A percentile compares a stretch with the other conserved stretches of the same genome.
Conservation (phyloP, 208 protist species). For the Trypanosoma cruzi region DNA sequence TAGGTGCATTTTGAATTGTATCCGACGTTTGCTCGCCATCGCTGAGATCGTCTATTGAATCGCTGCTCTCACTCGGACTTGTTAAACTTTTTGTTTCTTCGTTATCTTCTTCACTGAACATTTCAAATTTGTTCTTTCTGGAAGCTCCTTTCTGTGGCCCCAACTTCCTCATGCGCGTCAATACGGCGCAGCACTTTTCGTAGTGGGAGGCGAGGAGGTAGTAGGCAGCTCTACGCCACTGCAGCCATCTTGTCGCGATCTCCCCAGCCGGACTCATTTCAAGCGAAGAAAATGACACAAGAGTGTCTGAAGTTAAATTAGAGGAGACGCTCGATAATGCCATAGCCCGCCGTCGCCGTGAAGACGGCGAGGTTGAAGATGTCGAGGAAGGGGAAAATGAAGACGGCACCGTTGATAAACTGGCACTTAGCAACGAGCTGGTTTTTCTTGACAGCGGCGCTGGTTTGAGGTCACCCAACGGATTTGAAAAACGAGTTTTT, state of each 20-base stretch:
- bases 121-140: background rate
- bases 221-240: constrained; percentile 23
- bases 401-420: constrained; percentile 10
- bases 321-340: constrained; percentile 8
- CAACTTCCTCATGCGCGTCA: background rate
- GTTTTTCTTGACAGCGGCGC: background rate
- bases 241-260: constrained; percentile 21
- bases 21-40: background rate
- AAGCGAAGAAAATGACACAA: constrained; percentile 23
- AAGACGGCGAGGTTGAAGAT: background rate
- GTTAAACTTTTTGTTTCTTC: background rate
- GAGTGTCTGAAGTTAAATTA: constrained; percentile 4
- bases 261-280: constrained; percentile 17
- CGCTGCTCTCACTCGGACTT: constrained; percentile 10
- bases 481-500: background rate
- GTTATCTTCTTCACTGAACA: no score
- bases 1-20: background rate
- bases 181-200: constrained; percentile 12
- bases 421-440: constrained; percentile 8
- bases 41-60: background rate
- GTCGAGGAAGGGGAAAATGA: background rate
- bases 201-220: constrained; percentile 29
- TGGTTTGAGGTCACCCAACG: background rate
- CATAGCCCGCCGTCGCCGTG: background rate
- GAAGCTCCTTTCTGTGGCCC: no score